phyloP scores from a whole-genome alignment of 2,329 filamentous ascomycete species.

The Botryotinia narcissicola region DNA sequence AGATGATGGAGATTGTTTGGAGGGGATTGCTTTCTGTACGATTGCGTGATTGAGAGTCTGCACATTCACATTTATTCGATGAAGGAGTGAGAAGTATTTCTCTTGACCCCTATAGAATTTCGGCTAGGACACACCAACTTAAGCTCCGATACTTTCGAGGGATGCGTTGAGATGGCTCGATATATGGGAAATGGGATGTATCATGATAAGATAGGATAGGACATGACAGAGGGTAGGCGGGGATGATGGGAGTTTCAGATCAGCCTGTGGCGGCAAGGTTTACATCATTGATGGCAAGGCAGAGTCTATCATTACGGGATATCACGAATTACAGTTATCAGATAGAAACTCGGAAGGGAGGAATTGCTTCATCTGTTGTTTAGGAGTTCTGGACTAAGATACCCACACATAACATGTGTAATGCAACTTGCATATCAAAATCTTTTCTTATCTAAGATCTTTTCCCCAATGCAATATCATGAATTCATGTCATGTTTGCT shows the following conservation, averaged over 20 bases:
- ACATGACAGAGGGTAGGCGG: not conserved
- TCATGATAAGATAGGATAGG: not conserved
- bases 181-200: too few species aligned
- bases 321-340: constrained; percentile 13
- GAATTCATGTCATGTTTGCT: constrained; percentile 3
- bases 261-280: not conserved
- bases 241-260: not conserved
- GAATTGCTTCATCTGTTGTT: constrained; percentile 15
- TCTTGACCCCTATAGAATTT: not conserved
- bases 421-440: constrained; percentile 13
- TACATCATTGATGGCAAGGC: not conserved
- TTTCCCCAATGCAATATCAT: constrained; percentile 1
- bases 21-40: not conserved
- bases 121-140: not conserved
- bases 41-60: not conserved
- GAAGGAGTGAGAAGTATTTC: not conserved
- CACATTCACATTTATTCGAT: not conserved
- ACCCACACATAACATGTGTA: constrained; percentile 17
- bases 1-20: not conserved
- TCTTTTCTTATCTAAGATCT: not conserved
- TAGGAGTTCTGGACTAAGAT: constrained; percentile 16
- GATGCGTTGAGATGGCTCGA: too few species aligned
- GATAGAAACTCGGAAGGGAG: constrained; percentile 3
- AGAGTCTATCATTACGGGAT: not conserved
- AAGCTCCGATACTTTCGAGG: not conserved